Percentiles rank a stretch among this genome's conserved stretches.
phyloP scores from a whole-genome alignment of 306 rosid species.

The Styphnolobium japonicum region DNA sequence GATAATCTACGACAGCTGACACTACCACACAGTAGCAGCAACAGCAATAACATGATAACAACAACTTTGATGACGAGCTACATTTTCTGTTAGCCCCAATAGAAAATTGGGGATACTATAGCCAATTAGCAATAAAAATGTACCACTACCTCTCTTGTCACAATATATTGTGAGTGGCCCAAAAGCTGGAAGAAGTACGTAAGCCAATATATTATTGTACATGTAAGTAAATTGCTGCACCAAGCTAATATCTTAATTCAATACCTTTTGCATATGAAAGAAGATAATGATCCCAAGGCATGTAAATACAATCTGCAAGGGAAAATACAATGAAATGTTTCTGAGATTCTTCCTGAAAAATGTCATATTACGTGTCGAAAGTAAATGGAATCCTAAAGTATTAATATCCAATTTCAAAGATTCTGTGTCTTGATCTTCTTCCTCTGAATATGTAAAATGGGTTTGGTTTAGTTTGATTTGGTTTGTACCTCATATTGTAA shows the following conservation, averaged over 20 bases:
- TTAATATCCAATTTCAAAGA: conserved; percentile 2
- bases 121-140: conserved; percentile 15
- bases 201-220: conserved; percentile 35
- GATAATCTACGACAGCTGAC: conserved; percentile 37
- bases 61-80: conserved; percentile 32
- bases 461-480: background rate
- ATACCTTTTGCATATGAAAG: conserved; percentile 30
- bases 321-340: background rate
- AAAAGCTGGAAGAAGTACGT: conserved; percentile 43
- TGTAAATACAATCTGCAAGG: background rate
- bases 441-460: background rate
- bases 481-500: background rate
- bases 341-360: conserved; percentile 19
- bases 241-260: conserved; percentile 17
- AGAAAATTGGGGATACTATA: conserved; percentile 20
- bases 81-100: conserved; percentile 7
- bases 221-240: conserved; percentile 41
- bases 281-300: conserved; percentile 17
- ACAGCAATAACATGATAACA: background rate
- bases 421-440: conserved; percentile 14
- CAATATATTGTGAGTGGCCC: conserved; percentile 41
- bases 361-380: conserved; percentile 25
- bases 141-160: conserved; percentile 35
- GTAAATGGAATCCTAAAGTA: background rate
- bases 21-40: conserved; percentile 2